Evolutionary conservation across 75 land plant species (phyloP).

Genomic region (Azolla pinnata): DNA sequence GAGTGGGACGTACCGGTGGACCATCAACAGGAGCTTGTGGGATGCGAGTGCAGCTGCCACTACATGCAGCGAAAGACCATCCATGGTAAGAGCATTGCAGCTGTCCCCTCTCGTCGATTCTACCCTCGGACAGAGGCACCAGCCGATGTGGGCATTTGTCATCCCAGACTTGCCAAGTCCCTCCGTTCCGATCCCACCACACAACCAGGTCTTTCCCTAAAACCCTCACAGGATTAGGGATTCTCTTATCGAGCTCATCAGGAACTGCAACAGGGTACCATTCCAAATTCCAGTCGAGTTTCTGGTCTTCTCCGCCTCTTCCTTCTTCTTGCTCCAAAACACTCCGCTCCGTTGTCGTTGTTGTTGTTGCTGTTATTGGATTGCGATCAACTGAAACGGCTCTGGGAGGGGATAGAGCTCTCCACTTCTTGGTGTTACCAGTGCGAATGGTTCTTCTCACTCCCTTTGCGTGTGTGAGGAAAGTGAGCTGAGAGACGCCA

Average conservation of each 20-base stretch:
- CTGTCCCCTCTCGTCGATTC: slow-evolving; percentile 39
- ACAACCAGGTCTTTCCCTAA: slow-evolving; percentile 46
- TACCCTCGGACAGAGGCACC: slow-evolving; percentile 67
- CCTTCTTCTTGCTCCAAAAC: too few species aligned
- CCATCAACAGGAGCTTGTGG: slow-evolving; percentile 45
- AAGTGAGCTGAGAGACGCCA: too few species aligned
- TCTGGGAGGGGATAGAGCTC: too few species aligned
- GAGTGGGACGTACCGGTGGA: slow-evolving; percentile 17
- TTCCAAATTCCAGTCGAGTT: slow-evolving; percentile 44
- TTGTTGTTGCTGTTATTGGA: too few species aligned
- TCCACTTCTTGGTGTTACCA: too few species aligned
- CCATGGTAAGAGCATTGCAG: slow-evolving; percentile 68
- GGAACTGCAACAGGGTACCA: slow-evolving; percentile 57
- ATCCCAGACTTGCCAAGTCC: slow-evolving; percentile 41
- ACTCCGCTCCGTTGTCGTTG: too few species aligned
- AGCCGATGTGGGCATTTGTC: slow-evolving; percentile 57
- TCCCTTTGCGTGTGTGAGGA: too few species aligned
- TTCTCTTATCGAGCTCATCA: slow-evolving; percentile 41
- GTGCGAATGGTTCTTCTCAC: too few species aligned
- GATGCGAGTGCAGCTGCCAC: slow-evolving; percentile 39
- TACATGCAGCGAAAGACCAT: slow-evolving; percentile 40
- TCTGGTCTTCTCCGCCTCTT: too few species aligned
- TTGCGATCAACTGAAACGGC: too few species aligned
- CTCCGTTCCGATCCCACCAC: slow-evolving; percentile 51
- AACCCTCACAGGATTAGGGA: slow-evolving; percentile 36